These are phyloP conservation scores for Dioscorea cayenensis DNA, from an alignment of 116 monocot genomes.

Conservation along the genomic window DNA sequence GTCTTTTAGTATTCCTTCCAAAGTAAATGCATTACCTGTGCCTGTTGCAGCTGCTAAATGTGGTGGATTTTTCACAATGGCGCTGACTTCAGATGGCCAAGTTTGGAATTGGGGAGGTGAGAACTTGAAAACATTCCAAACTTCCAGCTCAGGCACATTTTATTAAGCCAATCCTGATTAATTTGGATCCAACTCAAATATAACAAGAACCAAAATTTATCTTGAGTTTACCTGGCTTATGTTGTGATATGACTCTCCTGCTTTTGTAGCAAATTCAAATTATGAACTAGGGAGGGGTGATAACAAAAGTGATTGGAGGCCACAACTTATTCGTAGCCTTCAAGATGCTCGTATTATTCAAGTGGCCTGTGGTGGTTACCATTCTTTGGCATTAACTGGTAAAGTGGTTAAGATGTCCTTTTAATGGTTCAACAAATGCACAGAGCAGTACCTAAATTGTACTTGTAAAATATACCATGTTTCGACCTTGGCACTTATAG, in stretches of 20 bases:
- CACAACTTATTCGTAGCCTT: conserved; percentile 49
- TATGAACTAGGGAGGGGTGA: conserved; percentile 92
- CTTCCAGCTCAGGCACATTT: too few species aligned
- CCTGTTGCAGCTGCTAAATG: conserved; percentile 70
- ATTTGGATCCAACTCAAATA: too few species aligned
- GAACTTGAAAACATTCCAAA: neutral
- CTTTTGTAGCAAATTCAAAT: conserved; percentile 81
- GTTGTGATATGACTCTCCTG: conserved; percentile 1
- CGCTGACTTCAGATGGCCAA: conserved; percentile 69
- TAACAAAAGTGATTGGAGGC: conserved; percentile 75
- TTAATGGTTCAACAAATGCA: neutral
- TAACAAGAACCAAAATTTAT: too few species aligned
- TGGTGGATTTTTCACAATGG: conserved; percentile 97
- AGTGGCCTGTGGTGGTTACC: conserved; percentile 89
- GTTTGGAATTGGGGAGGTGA: conserved; percentile 98
- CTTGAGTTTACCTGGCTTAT: neutral
- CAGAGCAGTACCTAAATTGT: neutral
- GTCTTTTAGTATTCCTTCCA: conserved; percentile 72
- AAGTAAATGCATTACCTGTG: conserved; percentile 67
- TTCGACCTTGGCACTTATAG: neutral
- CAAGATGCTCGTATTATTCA: conserved; percentile 53
- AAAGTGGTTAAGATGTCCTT: conserved; percentile 3
- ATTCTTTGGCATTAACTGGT: conserved; percentile 87
- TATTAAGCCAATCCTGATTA: too few species aligned
- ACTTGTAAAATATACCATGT: neutral